Evolutionary conservation across 202 grass and related monocot species (phyloP), one percentile per base, ranked within the genome.

Genomic region (Hordeum pubiflorum): DNA sequence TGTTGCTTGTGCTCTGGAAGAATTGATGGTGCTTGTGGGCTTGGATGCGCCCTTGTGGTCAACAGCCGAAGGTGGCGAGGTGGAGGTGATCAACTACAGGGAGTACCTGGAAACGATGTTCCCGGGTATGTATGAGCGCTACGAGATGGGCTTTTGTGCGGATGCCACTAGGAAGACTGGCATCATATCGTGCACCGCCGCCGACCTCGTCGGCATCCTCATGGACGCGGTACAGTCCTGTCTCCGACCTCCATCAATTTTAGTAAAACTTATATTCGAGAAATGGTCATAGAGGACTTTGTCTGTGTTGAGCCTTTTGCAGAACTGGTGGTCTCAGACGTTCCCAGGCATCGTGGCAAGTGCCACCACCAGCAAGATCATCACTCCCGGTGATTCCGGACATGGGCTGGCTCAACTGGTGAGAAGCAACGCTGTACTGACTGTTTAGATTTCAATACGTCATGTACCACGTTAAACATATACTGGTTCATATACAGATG

Each of bases 401-500:
- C 37, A 82, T 15, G 78, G 40, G 4, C 20, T 81, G 14, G 65
- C 85, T 12, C 82, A 82, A 63, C 20, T 91, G 65, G 89, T 91
- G 57, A 82, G 69, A 50, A 15, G 14, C n/a, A 68, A 68, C 37
- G 37, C 20, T 24, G 20, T 69, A 3, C 12, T 17, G 44, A 6
- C 44, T 50, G 44, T 1, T 50, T 50, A 50, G 0, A 17, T 50
- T 55, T 12, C 18, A 33, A 10, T 8, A 33, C 29, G 4, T 26
- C 12, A 6, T 36, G 43, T 50, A 15, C n/a, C 29, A 14, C 12
- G 12, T 40, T 82, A 3, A 27, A 7, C 43, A 13, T 8, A 3
- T 15, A 24, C 31, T 32, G 0, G 18, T 20, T 2, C 3, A 4
- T 15, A 36, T 44, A 48, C 44, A 91, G 89, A 89, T 91, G 70